Conservation (phyloP, 495 filamentous ascomycete genomes). For the Peziza echinospora region DNA sequence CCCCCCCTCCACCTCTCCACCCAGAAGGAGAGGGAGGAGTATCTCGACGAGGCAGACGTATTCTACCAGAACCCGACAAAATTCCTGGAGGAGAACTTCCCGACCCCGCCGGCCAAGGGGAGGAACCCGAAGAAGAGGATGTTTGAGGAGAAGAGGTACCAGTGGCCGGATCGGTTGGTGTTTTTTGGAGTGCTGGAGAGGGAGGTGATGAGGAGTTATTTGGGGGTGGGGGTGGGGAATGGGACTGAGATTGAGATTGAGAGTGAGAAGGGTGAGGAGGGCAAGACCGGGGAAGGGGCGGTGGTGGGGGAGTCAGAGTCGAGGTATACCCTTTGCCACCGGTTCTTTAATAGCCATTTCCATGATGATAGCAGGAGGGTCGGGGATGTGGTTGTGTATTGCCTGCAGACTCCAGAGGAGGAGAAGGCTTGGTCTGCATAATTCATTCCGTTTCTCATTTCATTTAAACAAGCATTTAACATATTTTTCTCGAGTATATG, state of each 20-base stretch:
- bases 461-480: too few species aligned
- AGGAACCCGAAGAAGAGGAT: slow-evolving; percentile 11
- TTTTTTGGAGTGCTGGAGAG: slow-evolving; percentile 32
- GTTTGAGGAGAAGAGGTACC: slow-evolving; percentile 9
- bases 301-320: slow-evolving; percentile 27
- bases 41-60: slow-evolving; percentile 72
- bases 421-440: too few species aligned
- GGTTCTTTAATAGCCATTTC: slow-evolving; percentile 56
- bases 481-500: too few species aligned
- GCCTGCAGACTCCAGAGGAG: too few species aligned
- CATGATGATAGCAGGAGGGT: slow-evolving; percentile 71
- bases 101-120: slow-evolving; percentile 6
- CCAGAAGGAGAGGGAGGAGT: slow-evolving; percentile 33
- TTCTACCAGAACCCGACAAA: slow-evolving; percentile 49
- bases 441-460: too few species aligned
- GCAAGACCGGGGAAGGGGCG: slow-evolving; percentile 27
- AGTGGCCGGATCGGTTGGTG: slow-evolving; percentile 32
- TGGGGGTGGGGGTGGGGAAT: slow-evolving; percentile 11
- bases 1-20: slow-evolving; percentile 44
- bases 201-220: slow-evolving; percentile 24
- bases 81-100: slow-evolving; percentile 33
- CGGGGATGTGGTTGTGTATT: slow-evolving; percentile 78
- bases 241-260: slow-evolving; percentile 5
- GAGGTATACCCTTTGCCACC: slow-evolving; percentile 49
- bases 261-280: slow-evolving; percentile 14